Evolutionary conservation across 495 filamentous ascomycete genomes (phyloP), one percentile per base, ranked within the genome.

Genomic region (Zalerion maritima): DNA sequence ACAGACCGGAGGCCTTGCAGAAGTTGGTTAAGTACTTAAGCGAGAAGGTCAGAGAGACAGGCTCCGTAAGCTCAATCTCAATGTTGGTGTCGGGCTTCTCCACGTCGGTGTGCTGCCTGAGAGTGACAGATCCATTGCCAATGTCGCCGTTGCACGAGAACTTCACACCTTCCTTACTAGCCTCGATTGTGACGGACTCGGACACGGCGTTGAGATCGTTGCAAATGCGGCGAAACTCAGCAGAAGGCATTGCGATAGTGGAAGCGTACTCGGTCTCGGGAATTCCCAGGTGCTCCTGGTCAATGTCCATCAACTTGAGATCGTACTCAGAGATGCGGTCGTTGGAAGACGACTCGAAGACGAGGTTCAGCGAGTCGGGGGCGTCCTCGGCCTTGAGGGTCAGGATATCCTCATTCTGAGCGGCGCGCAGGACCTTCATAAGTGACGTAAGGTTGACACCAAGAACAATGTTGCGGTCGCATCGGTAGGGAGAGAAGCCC

Each of bases 11-110:
- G 21, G 89, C 89, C 67, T 99, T 99, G 75, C 89, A 96, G 67
- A 99, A 99, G 69, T 94, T 94, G 71, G 91, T 83, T 4, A 99
- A 74, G 62, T 99, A 99, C 59, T 99, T 99, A 42, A 96, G 80
- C 24, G 89, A 94, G 71, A 99, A 99, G 18, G 87, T 99, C 24
- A 99, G 73, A 25, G 81, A 65, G 36, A 96, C 91, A 32, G 91
- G 82, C 64, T 99, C 89, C 25, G 73, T 75, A 28, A 99, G 73
- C 39, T 80, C 71, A 42, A 99, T 94, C 36, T 82, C 73, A 46
- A 94, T 75, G 47, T 85, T 81, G 45, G 75, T 58, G 0, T 79
- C 73, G 20, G 83, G 75, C 65, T 94, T 94, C 16, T 99, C 89
- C 35, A 94, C 74, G 56, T 84, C 81, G 51, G 68, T 75, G 60